phyloP scores from a whole-genome alignment of 1,139 yeast genomes.

The Spencermartinsiella ligniputridi region DNA sequence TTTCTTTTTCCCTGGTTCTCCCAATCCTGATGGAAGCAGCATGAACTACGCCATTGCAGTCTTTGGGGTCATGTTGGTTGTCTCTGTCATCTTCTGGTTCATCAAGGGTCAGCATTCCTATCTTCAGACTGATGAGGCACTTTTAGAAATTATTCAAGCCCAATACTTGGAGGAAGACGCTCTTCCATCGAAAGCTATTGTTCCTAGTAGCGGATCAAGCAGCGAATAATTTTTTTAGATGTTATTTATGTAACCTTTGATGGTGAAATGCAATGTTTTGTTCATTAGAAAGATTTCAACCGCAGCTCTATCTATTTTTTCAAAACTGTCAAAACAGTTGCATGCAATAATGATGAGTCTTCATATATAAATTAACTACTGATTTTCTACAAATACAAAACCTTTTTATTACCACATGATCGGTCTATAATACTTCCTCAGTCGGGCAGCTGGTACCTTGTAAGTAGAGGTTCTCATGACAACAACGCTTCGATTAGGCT shows the following conservation, averaged over 20 bases:
- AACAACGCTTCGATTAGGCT: conserved; percentile 71
- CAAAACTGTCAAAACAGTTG: too few species aligned
- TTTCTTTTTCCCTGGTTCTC: conserved; percentile 25
- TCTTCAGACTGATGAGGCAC: conserved; percentile 17
- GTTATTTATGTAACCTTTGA: background rate
- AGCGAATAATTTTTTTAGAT: background rate
- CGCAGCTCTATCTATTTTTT: too few species aligned
- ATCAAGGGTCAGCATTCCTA: conserved; percentile 17
- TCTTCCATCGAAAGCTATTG: background rate
- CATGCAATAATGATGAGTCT: too few species aligned
- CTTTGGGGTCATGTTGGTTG: conserved; percentile 18
- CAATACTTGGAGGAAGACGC: conserved; percentile 12
- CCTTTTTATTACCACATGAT: conserved; percentile 7
- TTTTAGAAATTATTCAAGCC: conserved; percentile 14
- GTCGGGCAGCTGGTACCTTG: conserved; percentile 19
- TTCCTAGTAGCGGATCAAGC: background rate
- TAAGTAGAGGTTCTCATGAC: conserved; percentile 31
- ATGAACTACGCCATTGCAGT: conserved; percentile 22
- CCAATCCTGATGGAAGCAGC: conserved; percentile 14
- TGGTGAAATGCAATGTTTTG: background rate
- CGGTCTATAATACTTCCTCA: conserved; percentile 16
- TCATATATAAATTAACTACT: too few species aligned
- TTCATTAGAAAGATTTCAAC: background rate
- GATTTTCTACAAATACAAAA: too few species aligned
- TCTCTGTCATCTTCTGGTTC: conserved; percentile 18